Evolutionary conservation across 306 rosid genomes (phyloP).

Genomic region (cucumber (Cucumis sativus)): Cucumber_9930_V3 NC_026657.2:177501-178000

Average conservation of each 20-base stretch:
- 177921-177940: slow-evolving; percentile 95
- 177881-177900: slow-evolving; percentile 98
- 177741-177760: neutral
- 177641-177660: neutral
- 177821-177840: slow-evolving; percentile 50
- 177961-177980: slow-evolving; percentile 99
- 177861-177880: slow-evolving; percentile 96
- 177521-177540: neutral
- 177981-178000: slow-evolving; percentile 99
- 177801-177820: slow-evolving; percentile 35
- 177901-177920: slow-evolving; percentile 98
- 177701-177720: neutral
- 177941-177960: slow-evolving; percentile 95
- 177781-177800: slow-evolving; percentile 3
- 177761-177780: neutral
- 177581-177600: slow-evolving; percentile 78
- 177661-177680: neutral
- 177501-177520: neutral
- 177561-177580: slow-evolving; percentile 81
- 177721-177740: neutral
- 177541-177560: slow-evolving; percentile 62
- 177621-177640: slow-evolving; percentile 30
- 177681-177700: neutral
- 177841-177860: slow-evolving; percentile 96
- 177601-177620: slow-evolving; percentile 77